Evolutionary conservation across 257 asterid genomes (phyloP).

Genomic region (Gynochthodes officinalis): DNA sequence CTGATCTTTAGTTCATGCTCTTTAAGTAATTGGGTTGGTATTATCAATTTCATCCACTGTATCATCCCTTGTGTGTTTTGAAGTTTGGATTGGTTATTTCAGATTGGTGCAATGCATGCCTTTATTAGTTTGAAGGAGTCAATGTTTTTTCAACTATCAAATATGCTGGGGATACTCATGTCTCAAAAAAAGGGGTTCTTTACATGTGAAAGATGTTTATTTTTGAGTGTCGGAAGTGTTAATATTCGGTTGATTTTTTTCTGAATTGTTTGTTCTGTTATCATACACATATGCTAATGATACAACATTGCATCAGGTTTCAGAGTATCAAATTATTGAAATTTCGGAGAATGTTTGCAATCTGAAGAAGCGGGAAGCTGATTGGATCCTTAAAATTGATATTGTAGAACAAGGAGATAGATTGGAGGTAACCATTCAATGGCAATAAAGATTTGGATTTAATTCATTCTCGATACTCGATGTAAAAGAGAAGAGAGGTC

Average conservation of each 20-base stretch:
- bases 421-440: slow-evolving; percentile 55
- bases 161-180: neutral
- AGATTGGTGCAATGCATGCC: neutral
- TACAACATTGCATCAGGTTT: slow-evolving; percentile 44
- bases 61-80: neutral
- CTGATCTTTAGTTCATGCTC: neutral
- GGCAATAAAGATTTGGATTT: neutral
- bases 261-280: neutral
- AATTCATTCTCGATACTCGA: neutral
- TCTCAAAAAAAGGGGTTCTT: neutral
- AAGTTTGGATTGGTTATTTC: slow-evolving; percentile 1
- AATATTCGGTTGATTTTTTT: neutral
- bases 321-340: slow-evolving; percentile 84
- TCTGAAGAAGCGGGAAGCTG: slow-evolving; percentile 93
- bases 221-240: neutral
- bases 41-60: neutral
- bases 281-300: neutral
- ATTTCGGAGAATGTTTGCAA: slow-evolving; percentile 93
- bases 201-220: neutral
- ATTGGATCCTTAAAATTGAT: slow-evolving; percentile 96
- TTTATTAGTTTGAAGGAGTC: neutral
- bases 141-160: neutral
- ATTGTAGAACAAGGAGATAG: slow-evolving; percentile 80
- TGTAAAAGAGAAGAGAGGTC: neutral
- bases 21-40: neutral